Base-by-base conservation (phyloP, 169 alveolate species). In the Plasmodium vinckei region DNA sequence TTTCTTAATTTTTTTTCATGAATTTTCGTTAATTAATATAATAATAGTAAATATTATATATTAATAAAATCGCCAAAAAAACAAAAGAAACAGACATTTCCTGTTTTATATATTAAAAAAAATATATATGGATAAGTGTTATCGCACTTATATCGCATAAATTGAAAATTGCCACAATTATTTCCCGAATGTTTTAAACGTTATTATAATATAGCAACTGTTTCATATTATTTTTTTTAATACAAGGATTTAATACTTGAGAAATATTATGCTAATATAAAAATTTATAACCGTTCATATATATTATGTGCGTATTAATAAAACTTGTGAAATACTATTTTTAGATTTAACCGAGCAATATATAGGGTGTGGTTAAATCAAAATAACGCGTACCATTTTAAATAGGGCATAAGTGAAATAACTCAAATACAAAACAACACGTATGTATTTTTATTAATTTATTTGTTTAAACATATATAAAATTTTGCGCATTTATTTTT, bases 111-210 rank as follows among this genome's bases (percentile, higher is more conserved):
- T 51, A 13, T 51, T 51, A 51, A 51, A 15, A 57, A 57, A 57
- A 15, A 23, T 15, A 46, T 21, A 47, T 25, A 49, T 17, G 51
- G 21, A 33, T 42, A 25, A 27, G 89, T 61, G 68, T 79, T 82
- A 71, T 79, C 89, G 89, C 89, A 79, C 89, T 79, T 59, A 21
- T 7, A 70, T 67, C 89, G 89, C 89, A 79, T 79, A 67, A 67
- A 39, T 68, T 54, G 68, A 53, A 10, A 51, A 75, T 63, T 39
- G 63, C 17, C 77, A 73, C 72, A 25, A 21, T 39, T 56, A 49
- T 10, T 33, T 57, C 44, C 65, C 77, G 88, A 77, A 27, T 19
- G 19, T 25, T 33, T 9, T 27, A 25, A n/a, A 25, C 15, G 15
- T 63, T 63, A 12, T 6, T 27, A 13, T 10, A 63, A 63, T 27